A percentile compares a stretch with the other conserved stretches of the same genome.
Conservation (phyloP, 1,284 basidiomycete genomes). For the Ustilago sp. region DNA sequence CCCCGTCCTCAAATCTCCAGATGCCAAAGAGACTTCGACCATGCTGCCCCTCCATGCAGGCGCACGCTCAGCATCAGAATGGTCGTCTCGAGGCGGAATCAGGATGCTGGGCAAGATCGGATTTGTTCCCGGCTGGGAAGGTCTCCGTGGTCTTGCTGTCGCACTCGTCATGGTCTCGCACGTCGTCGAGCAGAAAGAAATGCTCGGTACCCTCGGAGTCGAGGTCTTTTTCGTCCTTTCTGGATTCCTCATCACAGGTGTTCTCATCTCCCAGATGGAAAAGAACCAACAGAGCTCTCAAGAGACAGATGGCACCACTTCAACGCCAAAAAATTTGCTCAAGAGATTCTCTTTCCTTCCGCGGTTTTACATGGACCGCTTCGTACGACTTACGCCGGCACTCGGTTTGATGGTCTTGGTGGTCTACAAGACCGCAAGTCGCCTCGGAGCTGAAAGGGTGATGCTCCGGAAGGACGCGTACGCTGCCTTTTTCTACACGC, state of each 20-base stretch:
- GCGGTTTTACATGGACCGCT: slow-evolving; percentile 39
- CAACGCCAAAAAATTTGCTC: slow-evolving; percentile 12
- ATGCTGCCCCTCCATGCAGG: slow-evolving; percentile 25
- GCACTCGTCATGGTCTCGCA: slow-evolving; percentile 31
- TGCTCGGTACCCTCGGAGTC: slow-evolving; percentile 39
- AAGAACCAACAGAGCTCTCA: slow-evolving; percentile 21
- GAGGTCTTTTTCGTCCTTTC: slow-evolving; percentile 44
- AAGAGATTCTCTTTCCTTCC: slow-evolving; percentile 28
- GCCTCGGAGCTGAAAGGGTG: background rate
- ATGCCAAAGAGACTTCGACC: slow-evolving; percentile 2
- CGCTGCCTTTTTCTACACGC: slow-evolving; percentile 30
- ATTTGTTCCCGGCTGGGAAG: slow-evolving; percentile 44
- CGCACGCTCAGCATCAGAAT: background rate
- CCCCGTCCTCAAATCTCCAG: slow-evolving; percentile 5
- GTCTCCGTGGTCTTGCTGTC: slow-evolving; percentile 31
- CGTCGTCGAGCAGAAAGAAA: slow-evolving; percentile 29
- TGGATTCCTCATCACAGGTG: slow-evolving; percentile 49
- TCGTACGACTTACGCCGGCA: slow-evolving; percentile 32
- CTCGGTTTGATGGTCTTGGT: slow-evolving; percentile 26
- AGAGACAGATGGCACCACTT: background rate
- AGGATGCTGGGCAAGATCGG: slow-evolving; percentile 30
- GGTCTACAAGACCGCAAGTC: slow-evolving; percentile 9
- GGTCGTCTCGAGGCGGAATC: background rate
- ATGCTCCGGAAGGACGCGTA: slow-evolving; percentile 21
- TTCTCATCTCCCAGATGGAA: slow-evolving; percentile 40